Evolutionary conservation across 2,329 filamentous ascomycete genomes (phyloP).

Genomic region (Diaporthe caulivora): DNA sequence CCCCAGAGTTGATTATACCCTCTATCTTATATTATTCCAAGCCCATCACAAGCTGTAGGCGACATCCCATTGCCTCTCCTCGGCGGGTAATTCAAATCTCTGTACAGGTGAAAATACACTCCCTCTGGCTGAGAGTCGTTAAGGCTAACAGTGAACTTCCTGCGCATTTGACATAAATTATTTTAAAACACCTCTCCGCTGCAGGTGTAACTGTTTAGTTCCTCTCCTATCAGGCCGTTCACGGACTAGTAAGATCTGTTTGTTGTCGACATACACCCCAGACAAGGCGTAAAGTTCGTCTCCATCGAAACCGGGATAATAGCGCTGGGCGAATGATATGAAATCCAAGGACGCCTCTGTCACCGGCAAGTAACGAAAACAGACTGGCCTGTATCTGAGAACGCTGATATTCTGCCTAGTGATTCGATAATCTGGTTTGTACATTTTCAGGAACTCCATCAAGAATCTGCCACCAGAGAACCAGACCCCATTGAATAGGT

Average conservation of each 20-base stretch:
- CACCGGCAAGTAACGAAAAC: neutral
- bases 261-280: neutral
- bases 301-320: neutral
- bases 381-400: rapidly evolving
- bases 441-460: neutral
- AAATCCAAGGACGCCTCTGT: neutral
- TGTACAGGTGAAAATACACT: too few relatives aligned
- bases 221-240: too few relatives aligned
- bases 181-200: too few relatives aligned
- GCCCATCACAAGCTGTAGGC: too few relatives aligned
- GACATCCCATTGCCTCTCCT: too few relatives aligned
- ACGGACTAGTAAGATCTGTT: neutral
- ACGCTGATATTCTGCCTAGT: neutral
- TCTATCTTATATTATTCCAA: too few relatives aligned
- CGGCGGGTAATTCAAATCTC: too few relatives aligned
- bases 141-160: too few relatives aligned
- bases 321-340: neutral
- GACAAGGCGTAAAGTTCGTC: neutral
- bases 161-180: too few relatives aligned
- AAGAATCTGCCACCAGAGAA: neutral
- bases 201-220: too few relatives aligned
- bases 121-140: too few relatives aligned
- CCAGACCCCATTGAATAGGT: neutral
- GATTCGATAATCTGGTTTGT: neutral
- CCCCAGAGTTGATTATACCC: too few relatives aligned